Conservation (phyloP, 352 stramenopile genomes). For the Phytophthora melonis region DNA sequence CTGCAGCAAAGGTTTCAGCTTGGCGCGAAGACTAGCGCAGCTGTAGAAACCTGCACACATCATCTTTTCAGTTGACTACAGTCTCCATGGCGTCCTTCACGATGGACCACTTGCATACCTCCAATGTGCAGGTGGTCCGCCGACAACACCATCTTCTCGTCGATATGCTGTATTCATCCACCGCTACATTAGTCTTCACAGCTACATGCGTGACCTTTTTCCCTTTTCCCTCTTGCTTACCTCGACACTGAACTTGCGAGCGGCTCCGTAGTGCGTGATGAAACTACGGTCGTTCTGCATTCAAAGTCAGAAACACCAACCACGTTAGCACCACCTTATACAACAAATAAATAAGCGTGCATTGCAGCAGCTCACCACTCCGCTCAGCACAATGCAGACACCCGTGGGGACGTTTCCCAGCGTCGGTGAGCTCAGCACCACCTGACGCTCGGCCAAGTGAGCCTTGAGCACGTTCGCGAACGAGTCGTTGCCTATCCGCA, state of each 20-base stretch:
- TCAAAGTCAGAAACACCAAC: neutral
- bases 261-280: constrained; percentile 83
- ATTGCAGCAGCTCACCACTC: constrained; percentile 44
- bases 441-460: constrained; percentile 48
- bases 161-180: constrained; percentile 60
- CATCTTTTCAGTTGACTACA: neutral
- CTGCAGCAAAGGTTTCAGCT: constrained; percentile 66
- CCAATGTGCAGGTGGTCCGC: constrained; percentile 82
- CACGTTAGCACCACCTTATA: neutral
- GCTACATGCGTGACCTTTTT: neutral
- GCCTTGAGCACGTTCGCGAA: constrained; percentile 57
- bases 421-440: constrained; percentile 57
- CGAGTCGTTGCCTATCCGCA: constrained; percentile 47
- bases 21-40: constrained; percentile 64
- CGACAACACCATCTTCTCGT: constrained; percentile 61
- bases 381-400: constrained; percentile 84
- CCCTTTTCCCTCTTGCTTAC: constrained; percentile 27
- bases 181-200: neutral
- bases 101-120: constrained; percentile 35
- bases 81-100: neutral
- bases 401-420: constrained; percentile 60
- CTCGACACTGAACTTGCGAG: constrained; percentile 67
- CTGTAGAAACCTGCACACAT: constrained; percentile 71
- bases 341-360: neutral
- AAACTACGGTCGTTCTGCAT: constrained; percentile 80